Base-by-base conservation (phyloP, 2,329 filamentous ascomycete genomes). In the Colletotrichum australisinense region DNA sequence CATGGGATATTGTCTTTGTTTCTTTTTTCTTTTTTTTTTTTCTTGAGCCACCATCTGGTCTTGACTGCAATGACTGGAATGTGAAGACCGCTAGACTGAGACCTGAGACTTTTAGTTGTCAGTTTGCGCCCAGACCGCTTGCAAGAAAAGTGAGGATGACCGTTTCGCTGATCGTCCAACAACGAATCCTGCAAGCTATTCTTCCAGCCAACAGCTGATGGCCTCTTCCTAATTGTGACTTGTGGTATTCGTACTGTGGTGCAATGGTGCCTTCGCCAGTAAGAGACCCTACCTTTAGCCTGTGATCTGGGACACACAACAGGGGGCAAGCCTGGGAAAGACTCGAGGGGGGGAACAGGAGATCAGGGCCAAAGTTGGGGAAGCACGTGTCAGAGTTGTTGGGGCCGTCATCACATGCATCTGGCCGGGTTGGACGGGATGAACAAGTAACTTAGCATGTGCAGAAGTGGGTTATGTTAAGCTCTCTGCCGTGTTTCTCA, bases 321-420 rank as follows among this genome's bases (percentile, higher is more conserved):
- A 35, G 38, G 57, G 57, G 63, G 57, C 53, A 57, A 32, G 19
- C n/a, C 14, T 30, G 16, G 24, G 38, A 42, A 60, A 62, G 8
- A 30, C 16, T 57, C 28, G 55, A n/a, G 19, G 56, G 19, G 56
- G 56, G 69, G 22, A 49, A 26, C 49, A 71, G 57, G 46, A 62
- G 59, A 68, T 67, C 66, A 68, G 58, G 56, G 28, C 58, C 66
- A 67, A 60, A 60, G 56, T 55, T 67, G 64, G 72, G 63, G 68
- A 72, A 74, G 74, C 74, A 75, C 72, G 74, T 75, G 74, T 74
- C 65, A 75, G 72, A 69, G 35, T 55, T 66, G 63, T 68, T 26
- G 59, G 32, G 65, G 32, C 62, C 72, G 53, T 59, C 64, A 72
- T 75, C 74, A 75, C 74, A 75, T 75, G 74, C 74, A 68, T 71